These are phyloP conservation scores for Penicillium corylophilum DNA, from an alignment of 2,329 filamentous ascomycete genomes.

Conservation along the genomic window DNA sequence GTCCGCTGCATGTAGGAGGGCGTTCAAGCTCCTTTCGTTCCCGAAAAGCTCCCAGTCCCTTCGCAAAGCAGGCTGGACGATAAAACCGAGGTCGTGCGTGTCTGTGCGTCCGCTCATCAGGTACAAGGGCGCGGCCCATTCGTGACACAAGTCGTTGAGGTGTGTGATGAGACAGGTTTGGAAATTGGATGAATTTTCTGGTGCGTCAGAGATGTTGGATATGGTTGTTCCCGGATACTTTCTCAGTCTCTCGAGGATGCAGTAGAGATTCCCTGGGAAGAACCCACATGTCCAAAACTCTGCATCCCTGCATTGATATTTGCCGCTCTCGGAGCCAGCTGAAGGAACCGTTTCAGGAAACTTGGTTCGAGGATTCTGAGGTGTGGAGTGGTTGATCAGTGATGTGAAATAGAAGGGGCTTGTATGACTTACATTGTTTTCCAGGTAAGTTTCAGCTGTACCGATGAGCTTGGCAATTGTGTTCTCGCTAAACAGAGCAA, in stretches of 20 bases:
- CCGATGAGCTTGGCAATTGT: slow-evolving; percentile 2
- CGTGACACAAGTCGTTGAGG: background rate
- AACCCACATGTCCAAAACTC: slow-evolving; percentile 19
- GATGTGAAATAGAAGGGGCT: background rate
- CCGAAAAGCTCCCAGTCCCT: slow-evolving; percentile 50
- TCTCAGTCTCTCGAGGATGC: slow-evolving; percentile 2
- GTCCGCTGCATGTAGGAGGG: slow-evolving; percentile 46
- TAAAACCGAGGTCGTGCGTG: slow-evolving; percentile 56
- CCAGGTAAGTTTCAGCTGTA: background rate
- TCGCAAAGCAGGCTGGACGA: slow-evolving; percentile 49
- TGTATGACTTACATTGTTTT: background rate
- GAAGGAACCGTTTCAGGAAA: slow-evolving; percentile 13
- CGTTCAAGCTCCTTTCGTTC: slow-evolving; percentile 39
- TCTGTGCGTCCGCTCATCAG: slow-evolving; percentile 46
- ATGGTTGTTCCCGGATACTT: slow-evolving; percentile 3
- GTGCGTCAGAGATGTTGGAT: background rate
- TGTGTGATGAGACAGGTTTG: background rate
- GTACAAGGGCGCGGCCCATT: slow-evolving; percentile 38
- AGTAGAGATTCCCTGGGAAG: slow-evolving; percentile 12
- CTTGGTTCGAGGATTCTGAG: background rate
- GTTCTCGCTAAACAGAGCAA: background rate
- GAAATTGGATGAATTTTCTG: background rate
- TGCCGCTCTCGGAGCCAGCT: background rate
- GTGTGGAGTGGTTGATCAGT: background rate
- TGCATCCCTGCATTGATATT: slow-evolving; percentile 12